These are phyloP conservation scores for Camellia oleifera DNA, from an alignment of 179 eudicot species.

Conservation along the genomic window DNA sequence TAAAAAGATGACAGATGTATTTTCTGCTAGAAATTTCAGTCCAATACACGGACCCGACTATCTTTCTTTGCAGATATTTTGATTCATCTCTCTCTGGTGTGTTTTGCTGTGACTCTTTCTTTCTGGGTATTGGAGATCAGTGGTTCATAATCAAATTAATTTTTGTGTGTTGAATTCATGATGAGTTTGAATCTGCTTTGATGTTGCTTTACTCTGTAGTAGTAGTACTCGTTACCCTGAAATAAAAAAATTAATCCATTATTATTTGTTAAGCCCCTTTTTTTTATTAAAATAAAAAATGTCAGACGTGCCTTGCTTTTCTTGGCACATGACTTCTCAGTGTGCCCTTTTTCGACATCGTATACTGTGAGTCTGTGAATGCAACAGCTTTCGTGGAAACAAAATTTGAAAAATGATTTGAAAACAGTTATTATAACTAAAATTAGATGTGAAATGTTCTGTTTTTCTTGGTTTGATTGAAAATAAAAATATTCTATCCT, in stretches of 20 bases:
- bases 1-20: no score
- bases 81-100: background rate
- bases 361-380: background rate
- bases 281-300: background rate
- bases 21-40: no score
- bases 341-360: background rate
- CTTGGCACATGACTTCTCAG: background rate
- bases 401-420: background rate
- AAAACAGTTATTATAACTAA: background rate
- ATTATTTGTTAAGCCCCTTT: background rate
- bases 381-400: background rate
- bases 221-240: no score
- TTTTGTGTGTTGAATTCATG: background rate
- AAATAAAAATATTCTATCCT: background rate
- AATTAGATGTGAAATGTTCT: background rate
- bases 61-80: background rate
- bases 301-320: background rate
- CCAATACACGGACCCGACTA: no score
- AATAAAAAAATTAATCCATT: background rate
- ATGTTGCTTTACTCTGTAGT: background rate
- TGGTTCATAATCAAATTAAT: background rate
- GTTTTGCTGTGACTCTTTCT: background rate
- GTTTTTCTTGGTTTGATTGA: background rate
- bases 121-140: conserved; percentile 1
- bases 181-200: background rate